Evolutionary conservation across 257 asterid species (phyloP).

Genomic region (Solanum lycopersicoides): DNA sequence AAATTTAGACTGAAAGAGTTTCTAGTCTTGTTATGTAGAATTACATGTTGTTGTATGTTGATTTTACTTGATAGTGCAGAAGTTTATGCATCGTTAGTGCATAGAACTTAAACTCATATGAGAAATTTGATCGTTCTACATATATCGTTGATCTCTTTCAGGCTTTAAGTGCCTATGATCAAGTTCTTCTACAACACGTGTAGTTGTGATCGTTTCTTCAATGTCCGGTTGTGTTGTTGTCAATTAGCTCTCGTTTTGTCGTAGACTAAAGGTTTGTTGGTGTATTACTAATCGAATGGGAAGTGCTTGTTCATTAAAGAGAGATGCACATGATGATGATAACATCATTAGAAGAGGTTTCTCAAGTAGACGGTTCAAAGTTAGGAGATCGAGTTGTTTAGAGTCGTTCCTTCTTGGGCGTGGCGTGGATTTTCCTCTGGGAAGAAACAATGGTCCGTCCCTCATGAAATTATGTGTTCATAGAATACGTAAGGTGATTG

Average conservation of each 20-base stretch:
- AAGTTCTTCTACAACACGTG: background rate
- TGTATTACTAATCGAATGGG: conserved; percentile 36
- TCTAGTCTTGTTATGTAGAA: background rate
- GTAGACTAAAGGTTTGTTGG: background rate
- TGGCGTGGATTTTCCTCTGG: conserved; percentile 32
- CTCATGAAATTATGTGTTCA: conserved; percentile 71
- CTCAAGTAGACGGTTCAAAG: conserved; percentile 60
- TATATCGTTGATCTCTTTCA: background rate
- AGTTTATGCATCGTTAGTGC: background rate
- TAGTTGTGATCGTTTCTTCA: background rate
- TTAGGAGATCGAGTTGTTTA: conserved; percentile 90
- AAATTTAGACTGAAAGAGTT: background rate
- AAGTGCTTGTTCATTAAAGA: conserved; percentile 90
- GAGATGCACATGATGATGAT: conserved; percentile 62
- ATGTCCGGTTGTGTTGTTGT: no score
- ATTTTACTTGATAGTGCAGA: background rate
- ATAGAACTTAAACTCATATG: background rate
- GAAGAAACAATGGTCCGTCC: conserved; percentile 38
- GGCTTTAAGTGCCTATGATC: background rate
- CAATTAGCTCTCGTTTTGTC: background rate
- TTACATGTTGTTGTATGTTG: background rate
- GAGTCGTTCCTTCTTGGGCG: conserved; percentile 43
- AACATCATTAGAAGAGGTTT: conserved; percentile 35
- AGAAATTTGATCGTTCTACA: background rate
- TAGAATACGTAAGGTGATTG: conserved; percentile 49